Evolutionary conservation across 768 basidiomycete genomes (phyloP).

Genomic region (Termitomyces sp.): DNA sequence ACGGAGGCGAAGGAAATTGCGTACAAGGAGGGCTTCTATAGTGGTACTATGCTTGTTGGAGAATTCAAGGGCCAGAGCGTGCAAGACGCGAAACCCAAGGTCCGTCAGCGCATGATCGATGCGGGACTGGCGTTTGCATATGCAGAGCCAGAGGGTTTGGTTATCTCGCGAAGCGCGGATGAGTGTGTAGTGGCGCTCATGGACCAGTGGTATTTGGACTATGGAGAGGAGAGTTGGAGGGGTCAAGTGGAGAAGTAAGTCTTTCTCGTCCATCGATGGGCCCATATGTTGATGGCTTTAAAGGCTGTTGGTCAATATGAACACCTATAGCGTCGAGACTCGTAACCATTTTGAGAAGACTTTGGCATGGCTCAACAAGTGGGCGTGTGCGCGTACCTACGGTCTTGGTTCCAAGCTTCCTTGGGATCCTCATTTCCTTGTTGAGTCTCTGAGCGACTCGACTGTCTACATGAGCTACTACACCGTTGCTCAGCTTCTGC

Average conservation of each 20-base stretch:
- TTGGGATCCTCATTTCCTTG: constrained; percentile 95
- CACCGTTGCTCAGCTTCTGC: constrained; percentile 87
- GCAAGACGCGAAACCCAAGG: constrained; percentile 88
- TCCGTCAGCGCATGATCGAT: constrained; percentile 79
- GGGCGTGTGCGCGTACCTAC: constrained; percentile 98
- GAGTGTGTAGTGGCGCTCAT: constrained; percentile 97
- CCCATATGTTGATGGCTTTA: constrained; percentile 4
- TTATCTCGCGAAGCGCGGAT: constrained; percentile 74
- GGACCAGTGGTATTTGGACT: constrained; percentile 99
- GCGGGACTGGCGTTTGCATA: constrained; percentile 80
- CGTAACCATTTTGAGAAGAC: constrained; percentile 89
- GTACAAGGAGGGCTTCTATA: constrained; percentile 98
- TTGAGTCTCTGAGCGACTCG: constrained; percentile 95
- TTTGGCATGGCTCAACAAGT: constrained; percentile 93
- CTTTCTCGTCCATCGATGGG: background rate
- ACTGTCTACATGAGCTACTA: constrained; percentile 99
- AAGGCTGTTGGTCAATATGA: constrained; percentile 80
- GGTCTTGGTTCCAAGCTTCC: constrained; percentile 94
- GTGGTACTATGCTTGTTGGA: constrained; percentile 86
- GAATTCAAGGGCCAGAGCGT: constrained; percentile 87
- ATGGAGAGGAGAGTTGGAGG: constrained; percentile 90
- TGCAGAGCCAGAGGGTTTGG: constrained; percentile 83
- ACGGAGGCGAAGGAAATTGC: constrained; percentile 96
- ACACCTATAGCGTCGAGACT: constrained; percentile 89
- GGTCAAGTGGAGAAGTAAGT: constrained; percentile 76